Base-by-base conservation (phyloP, 306 rosid genomes). In the Corylus avellana region DNA sequence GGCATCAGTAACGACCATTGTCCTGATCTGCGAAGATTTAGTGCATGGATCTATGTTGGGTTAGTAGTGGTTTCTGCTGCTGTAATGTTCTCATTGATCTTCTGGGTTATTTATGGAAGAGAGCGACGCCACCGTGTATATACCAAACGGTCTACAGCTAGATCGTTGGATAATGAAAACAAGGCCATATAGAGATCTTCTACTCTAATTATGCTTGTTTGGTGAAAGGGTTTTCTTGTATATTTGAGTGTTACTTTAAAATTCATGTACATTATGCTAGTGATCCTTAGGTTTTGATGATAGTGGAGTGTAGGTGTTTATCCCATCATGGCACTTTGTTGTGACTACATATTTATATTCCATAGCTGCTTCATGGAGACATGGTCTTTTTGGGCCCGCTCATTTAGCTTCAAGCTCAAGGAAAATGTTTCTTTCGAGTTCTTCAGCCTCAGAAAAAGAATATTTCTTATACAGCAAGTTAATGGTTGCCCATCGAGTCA, bases 21-120 rank as follows among this genome's bases (percentile, higher is more conserved):
- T 48, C 98, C 97, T 22, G 74, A 75, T 54, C 76, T 94, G 39
- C 29, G 72, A 47, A 72, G 8, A 29, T 85, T 59, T 47, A 85
- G 83, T 25, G 1, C 61, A 35, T 85, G 88, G 89, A 85, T 86
- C 83, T 92, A 86, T 62, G 27, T 83, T 17, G 98, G 92, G 29
- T 78, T 87, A 16, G 79, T 83, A 18, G 1, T 91, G 62, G 84
- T 92, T 1, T 87, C 98, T 70, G 83, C 70, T 0, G 89, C 92
- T n/a, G 94, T 89, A 17, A 89, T 91, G 94, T 27, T 90, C 55
- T 94, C 92, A 0, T 48, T 95, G 82, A 78, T 90, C 58, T 86
- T 89, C 63, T 92, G 94, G 91, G 90, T 90, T 37, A 85, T 91
- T 77, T 90, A 84, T 68, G 90, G 87, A 51, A 81, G 95, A 78